A percentile compares a stretch with the other conserved stretches of the same genome.
These are phyloP conservation scores for Fraxinus xanthoxyloides DNA, from an alignment of 305 asterid genomes.

Conservation along the genomic window DNA sequence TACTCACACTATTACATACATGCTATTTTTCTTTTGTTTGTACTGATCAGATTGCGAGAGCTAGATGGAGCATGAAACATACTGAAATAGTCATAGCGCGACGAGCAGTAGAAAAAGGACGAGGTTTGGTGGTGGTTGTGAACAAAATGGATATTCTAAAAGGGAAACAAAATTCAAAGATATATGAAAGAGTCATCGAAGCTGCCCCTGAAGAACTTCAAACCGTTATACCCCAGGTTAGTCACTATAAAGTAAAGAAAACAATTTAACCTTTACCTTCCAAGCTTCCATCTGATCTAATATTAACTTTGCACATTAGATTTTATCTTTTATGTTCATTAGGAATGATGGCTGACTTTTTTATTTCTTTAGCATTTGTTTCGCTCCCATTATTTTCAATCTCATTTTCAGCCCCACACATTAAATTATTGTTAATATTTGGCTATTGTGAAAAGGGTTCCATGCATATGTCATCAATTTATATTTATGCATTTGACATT, in stretches of 20 bases:
- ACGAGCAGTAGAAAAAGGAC: conserved; percentile 91
- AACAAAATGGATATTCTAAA: conserved; percentile 86
- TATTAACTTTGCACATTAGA: neutral
- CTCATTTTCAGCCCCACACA: too few relatives aligned
- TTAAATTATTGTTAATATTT: too few relatives aligned
- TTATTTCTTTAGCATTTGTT: neutral
- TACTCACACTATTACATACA: neutral
- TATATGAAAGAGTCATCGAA: conserved; percentile 50
- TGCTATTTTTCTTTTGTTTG: conserved; percentile 14
- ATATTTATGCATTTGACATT: too few relatives aligned
- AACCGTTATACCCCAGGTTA: conserved; percentile 83
- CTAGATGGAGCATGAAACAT: conserved; percentile 80
- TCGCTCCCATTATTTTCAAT: too few relatives aligned
- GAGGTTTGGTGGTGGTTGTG: conserved; percentile 81
- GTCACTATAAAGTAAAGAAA: conserved; percentile 10
- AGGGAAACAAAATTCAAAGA: conserved; percentile 51
- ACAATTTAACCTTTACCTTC: neutral
- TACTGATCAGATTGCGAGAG: conserved; percentile 56
- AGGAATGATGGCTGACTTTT: neutral
- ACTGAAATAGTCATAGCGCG: conserved; percentile 94
- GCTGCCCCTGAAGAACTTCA: conserved; percentile 91
- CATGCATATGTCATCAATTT: too few relatives aligned
- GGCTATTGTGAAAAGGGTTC: too few relatives aligned
- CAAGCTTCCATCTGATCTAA: neutral
- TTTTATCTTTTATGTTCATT: neutral